Evolutionary conservation across 164 flowering plant species (phyloP), one percentile per base, ranked within the genome.

Genomic region (Echeveria elegans): DNA sequence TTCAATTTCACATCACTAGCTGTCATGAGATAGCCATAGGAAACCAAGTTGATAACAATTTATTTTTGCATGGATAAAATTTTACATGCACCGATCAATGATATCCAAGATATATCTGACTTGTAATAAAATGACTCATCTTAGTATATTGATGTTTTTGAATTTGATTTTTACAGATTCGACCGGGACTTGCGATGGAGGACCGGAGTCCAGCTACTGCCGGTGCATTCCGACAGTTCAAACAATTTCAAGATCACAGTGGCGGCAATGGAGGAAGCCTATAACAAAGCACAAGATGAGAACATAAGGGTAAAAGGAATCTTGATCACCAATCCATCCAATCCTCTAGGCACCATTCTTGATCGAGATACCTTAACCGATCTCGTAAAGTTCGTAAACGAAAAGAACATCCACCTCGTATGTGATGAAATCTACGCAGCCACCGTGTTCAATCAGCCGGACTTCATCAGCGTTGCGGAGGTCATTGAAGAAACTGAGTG

Each of bases 111-210:
- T n/a, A n/a, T n/a, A n/a, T n/a, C n/a, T n/a, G n/a, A n/a, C n/a
- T n/a, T 36, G 9, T 36, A 5, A 10, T 36, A 36, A 36, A 6
- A 36, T 36, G 38, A 36, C 38, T 36, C 15, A 12, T 21, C 12
- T 64, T 26, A 37, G 32, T 5, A 30, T 14, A 29, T 7, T 14
- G 29, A 2, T 26, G 38, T 4, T 28, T 21, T 19, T 30, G 41
- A 1, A 38, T 14, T 38, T 38, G 12, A 43, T 23, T 19, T 26
- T 37, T 79, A 80, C 89, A 92, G 98, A 60, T 88, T 86, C 65
- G 90, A 89, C 56, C 64, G 98, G 32, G 98, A 93, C 71, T 69
- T 93, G 71, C 77, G 84, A 29, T 93, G 98, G 98, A 67, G 98
- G 74, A 93, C 97, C 1, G 95, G 97, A 28, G 81, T 79, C 6